phyloP scores from a whole-genome alignment of 108 stramenopile genomes.

The Nannochloropsis salina region DNA sequence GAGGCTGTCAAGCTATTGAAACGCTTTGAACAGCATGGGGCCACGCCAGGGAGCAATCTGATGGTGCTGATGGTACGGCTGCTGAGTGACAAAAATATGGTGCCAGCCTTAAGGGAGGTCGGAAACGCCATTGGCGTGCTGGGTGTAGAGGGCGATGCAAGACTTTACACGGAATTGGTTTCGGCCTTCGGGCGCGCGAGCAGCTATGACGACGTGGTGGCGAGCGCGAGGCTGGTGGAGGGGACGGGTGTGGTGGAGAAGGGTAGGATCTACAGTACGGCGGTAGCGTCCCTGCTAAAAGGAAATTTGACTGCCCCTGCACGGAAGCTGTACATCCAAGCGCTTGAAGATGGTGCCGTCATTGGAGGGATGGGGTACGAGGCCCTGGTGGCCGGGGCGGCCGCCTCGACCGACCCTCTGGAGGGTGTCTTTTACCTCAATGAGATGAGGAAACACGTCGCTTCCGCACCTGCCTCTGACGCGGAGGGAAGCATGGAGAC shows the following conservation, averaged over 20 bases:
- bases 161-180: neutral
- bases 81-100: conserved; percentile 12
- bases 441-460: neutral
- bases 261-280: neutral
- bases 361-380: neutral
- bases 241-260: conserved; percentile 1
- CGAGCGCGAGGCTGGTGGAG: neutral
- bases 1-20: neutral
- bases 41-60: neutral
- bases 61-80: neutral
- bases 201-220: neutral
- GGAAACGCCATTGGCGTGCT: neutral
- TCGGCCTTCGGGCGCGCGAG: conserved; percentile 14
- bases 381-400: neutral
- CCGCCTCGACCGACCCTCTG: neutral
- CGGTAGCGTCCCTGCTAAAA: neutral
- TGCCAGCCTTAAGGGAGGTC: neutral
- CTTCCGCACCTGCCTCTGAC: neutral
- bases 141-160: neutral
- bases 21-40: neutral
- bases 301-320: neutral
- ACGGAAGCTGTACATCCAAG: neutral
- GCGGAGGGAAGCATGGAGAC: neutral
- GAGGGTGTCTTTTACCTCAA: neutral
- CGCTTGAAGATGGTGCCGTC: neutral